phyloP scores from a whole-genome alignment of 805 yeast species.

The Metschnikowia lachancei region DNA sequence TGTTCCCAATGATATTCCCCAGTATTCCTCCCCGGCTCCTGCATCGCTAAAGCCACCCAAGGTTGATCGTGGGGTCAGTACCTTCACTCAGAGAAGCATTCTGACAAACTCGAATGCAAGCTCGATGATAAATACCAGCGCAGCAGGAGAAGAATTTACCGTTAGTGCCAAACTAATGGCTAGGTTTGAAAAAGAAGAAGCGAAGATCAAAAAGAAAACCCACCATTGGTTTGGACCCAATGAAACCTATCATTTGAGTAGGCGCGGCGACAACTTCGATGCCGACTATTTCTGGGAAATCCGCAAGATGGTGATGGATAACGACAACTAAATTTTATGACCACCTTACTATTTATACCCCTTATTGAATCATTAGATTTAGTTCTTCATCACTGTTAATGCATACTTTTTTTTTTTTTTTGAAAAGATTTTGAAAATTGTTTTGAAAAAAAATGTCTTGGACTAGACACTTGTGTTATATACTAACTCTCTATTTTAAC shows the following conservation, averaged over 20 bases:
- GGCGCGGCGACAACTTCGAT: slow-evolving; percentile 15
- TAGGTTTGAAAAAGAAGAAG: slow-evolving; percentile 36
- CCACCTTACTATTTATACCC: background rate
- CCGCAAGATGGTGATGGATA: slow-evolving; percentile 42
- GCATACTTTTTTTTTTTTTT: no score
- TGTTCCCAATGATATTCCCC: slow-evolving; percentile 24
- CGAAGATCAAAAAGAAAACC: slow-evolving; percentile 32
- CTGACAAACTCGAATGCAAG: slow-evolving; percentile 28
- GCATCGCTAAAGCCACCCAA: background rate
- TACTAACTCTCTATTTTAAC: background rate
- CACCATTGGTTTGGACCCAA: slow-evolving; percentile 38
- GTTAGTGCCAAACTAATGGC: slow-evolving; percentile 30
- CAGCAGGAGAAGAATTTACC: slow-evolving; percentile 27
- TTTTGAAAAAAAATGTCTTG: no score
- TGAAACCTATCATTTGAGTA: slow-evolving; percentile 25
- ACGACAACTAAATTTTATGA: slow-evolving; percentile 11
- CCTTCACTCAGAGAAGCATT: slow-evolving; percentile 37
- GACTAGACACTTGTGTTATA: background rate
- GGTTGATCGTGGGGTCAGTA: slow-evolving; percentile 31
- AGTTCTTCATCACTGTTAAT: no score
- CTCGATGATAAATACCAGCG: slow-evolving; percentile 10
- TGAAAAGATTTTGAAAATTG: no score
- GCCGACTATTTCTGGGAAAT: slow-evolving; percentile 42
- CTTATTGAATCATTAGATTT: background rate
- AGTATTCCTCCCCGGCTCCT: slow-evolving; percentile 10